Evolutionary conservation across 2,329 filamentous ascomycete species (phyloP).

Genomic region (Bretziella fagacearum): DNA sequence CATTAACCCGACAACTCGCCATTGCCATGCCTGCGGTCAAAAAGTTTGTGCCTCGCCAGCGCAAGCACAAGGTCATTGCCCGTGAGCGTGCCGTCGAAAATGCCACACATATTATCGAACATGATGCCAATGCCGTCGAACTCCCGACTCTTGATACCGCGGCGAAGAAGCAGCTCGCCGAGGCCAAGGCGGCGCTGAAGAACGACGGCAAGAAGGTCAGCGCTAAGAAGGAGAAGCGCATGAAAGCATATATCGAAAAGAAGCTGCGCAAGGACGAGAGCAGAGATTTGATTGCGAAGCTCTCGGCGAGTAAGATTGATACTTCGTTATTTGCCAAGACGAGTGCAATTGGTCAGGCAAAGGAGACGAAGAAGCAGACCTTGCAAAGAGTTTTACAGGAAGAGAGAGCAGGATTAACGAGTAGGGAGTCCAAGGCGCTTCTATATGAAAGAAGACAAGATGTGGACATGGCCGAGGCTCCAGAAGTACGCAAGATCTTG

Average conservation of each 20-base stretch:
- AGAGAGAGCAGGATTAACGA: slow-evolving; percentile 43
- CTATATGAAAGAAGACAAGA: slow-evolving; percentile 29
- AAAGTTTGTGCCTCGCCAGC: slow-evolving; percentile 44
- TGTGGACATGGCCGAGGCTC: slow-evolving; percentile 6
- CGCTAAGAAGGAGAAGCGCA: slow-evolving; percentile 47
- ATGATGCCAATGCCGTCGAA: slow-evolving; percentile 23
- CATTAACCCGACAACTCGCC: background rate
- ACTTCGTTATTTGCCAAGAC: slow-evolving; percentile 67
- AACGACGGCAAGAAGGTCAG: slow-evolving; percentile 41
- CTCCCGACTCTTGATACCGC: slow-evolving; percentile 24
- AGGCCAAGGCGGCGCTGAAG: slow-evolving; percentile 38
- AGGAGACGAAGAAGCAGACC: slow-evolving; percentile 55
- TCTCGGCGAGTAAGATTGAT: slow-evolving; percentile 64
- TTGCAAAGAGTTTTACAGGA: slow-evolving; percentile 47
- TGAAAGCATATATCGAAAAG: slow-evolving; percentile 61
- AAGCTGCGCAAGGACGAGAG: slow-evolving; percentile 94
- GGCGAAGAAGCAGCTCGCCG: slow-evolving; percentile 30
- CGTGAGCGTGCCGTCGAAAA: slow-evolving; percentile 36
- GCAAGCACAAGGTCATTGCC: slow-evolving; percentile 53
- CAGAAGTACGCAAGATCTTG: slow-evolving; percentile 8
- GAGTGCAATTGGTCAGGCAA: slow-evolving; percentile 54
- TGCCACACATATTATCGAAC: slow-evolving; percentile 19
- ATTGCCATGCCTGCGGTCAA: slow-evolving; percentile 5
- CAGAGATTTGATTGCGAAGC: slow-evolving; percentile 62
- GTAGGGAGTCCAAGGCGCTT: slow-evolving; percentile 32